Conservation (phyloP, 208 protist genomes). For the Acanthamoeba sp. region DNA sequence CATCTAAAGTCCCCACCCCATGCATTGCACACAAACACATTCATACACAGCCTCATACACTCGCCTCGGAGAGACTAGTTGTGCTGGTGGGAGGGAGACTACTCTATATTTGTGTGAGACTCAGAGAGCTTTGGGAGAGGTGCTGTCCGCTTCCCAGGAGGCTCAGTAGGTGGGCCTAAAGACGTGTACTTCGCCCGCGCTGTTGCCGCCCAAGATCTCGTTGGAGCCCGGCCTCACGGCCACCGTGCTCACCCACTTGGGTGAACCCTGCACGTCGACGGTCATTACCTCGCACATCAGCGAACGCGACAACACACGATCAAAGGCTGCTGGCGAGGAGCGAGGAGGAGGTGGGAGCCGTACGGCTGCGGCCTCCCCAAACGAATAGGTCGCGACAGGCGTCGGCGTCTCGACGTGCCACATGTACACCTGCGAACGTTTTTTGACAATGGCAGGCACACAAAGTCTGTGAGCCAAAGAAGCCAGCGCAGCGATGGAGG, state of each 20-base stretch:
- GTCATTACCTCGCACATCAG: too few species aligned
- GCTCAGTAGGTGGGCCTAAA: not conserved
- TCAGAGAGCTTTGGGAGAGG: not conserved
- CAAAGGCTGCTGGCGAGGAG: not conserved
- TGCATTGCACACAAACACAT: not conserved
- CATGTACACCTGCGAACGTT: not conserved
- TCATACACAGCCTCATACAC: not conserved
- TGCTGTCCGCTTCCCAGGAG: too few species aligned
- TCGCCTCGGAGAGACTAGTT: too few species aligned
- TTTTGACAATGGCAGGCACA: too few species aligned
- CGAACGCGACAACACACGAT: not conserved
- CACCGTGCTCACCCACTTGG: slow-evolving; percentile 33
- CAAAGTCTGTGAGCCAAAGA: not conserved
- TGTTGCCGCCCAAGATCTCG: not conserved
- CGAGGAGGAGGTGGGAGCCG: not conserved
- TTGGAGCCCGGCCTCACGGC: not conserved
- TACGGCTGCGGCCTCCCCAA: not conserved
- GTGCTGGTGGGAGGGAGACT: too few species aligned
- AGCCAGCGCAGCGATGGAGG: not conserved
- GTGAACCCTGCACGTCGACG: not conserved
- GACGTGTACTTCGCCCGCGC: not conserved
- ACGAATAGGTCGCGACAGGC: not conserved
- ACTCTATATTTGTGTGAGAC: too few species aligned
- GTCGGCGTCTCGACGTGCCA: not conserved
- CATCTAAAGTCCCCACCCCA: not conserved